Conservation (phyloP, 768 basidiomycete genomes). For the Leccinum longicurvipes region DNA sequence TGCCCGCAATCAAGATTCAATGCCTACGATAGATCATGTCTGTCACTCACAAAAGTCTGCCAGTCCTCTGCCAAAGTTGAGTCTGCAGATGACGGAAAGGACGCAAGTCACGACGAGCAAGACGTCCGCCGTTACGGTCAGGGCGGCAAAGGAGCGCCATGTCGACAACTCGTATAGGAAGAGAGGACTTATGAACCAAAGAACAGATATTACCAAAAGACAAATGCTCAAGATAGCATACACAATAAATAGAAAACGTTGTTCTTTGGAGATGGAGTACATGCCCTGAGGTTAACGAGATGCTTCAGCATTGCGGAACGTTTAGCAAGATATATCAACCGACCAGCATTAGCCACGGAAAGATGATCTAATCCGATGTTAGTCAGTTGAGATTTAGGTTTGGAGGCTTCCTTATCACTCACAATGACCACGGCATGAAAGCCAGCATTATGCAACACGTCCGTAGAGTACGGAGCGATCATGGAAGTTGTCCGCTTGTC, state of each 20-base stretch:
- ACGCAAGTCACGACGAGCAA: slow-evolving; percentile 40
- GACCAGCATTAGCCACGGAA: slow-evolving; percentile 49
- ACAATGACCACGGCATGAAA: slow-evolving; percentile 42
- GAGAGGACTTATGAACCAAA: slow-evolving; percentile 41
- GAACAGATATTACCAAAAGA: slow-evolving; percentile 37
- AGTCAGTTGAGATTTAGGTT: background rate
- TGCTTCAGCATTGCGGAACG: background rate
- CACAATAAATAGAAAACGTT: slow-evolving; percentile 35
- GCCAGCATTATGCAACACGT: slow-evolving; percentile 38
- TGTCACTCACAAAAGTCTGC: slow-evolving; percentile 46
- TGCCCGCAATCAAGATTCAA: background rate
- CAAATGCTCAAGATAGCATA: slow-evolving; percentile 39
- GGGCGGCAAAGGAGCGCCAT: slow-evolving; percentile 45
- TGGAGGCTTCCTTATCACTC: slow-evolving; percentile 14
- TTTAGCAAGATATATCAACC: slow-evolving; percentile 8
- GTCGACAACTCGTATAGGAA: slow-evolving; percentile 33
- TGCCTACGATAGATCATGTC: background rate
- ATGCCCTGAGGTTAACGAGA: slow-evolving; percentile 39
- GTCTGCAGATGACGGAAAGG: slow-evolving; percentile 46
- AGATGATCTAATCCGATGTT: slow-evolving; percentile 29
- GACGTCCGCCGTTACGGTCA: slow-evolving; percentile 39
- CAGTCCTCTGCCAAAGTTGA: slow-evolving; percentile 54
- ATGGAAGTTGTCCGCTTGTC: slow-evolving; percentile 40
- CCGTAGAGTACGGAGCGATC: slow-evolving; percentile 34
- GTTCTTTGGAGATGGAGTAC: slow-evolving; percentile 46